Percentiles rank a stretch among this genome's conserved stretches.
Conservation (phyloP, 805 yeast genomes). For the Wickerhamiella cacticola region DNA sequence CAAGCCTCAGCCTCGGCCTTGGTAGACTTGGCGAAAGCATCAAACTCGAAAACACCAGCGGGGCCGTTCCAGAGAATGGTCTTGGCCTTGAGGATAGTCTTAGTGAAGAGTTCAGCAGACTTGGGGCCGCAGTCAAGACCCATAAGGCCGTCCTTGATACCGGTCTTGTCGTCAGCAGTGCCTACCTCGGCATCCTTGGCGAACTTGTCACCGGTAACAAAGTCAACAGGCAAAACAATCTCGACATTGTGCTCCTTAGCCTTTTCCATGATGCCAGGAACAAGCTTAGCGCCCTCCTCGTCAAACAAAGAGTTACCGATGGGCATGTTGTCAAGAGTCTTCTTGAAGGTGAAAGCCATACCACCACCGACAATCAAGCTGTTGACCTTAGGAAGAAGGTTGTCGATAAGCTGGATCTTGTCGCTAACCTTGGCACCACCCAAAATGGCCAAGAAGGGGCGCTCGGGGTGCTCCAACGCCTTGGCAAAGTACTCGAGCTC, state of each 20-base stretch:
- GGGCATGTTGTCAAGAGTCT: constrained; percentile 69
- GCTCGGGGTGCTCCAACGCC: constrained; percentile 94
- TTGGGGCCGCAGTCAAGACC: constrained; percentile 95
- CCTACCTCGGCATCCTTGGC: constrained; percentile 81
- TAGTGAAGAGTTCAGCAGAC: constrained; percentile 65
- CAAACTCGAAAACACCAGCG: constrained; percentile 99
- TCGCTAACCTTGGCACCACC: constrained; percentile 99
- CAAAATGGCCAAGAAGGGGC: constrained; percentile 96
- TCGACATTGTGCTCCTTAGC: constrained; percentile 94
- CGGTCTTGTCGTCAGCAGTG: constrained; percentile 73
- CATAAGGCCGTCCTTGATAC: constrained; percentile 91
- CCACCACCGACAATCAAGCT: constrained; percentile 96
- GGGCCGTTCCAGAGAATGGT: constrained; percentile 99
- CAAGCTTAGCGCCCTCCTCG: constrained; percentile 89
- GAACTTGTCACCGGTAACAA: constrained; percentile 89
- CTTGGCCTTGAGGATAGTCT: constrained; percentile 82
- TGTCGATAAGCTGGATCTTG: constrained; percentile 96
- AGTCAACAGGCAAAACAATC: constrained; percentile 88
- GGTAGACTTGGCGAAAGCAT: constrained; percentile 82
- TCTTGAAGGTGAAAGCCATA: constrained; percentile 99
- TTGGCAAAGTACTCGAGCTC: constrained; percentile 95
- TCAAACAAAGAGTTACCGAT: constrained; percentile 92
- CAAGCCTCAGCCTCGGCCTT: constrained; percentile 79
- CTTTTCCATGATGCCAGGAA: constrained; percentile 82
- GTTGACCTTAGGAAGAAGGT: constrained; percentile 84